Base-by-base conservation (phyloP, 257 asterid genomes). In the Dorcoceras hygrometricum region DNA sequence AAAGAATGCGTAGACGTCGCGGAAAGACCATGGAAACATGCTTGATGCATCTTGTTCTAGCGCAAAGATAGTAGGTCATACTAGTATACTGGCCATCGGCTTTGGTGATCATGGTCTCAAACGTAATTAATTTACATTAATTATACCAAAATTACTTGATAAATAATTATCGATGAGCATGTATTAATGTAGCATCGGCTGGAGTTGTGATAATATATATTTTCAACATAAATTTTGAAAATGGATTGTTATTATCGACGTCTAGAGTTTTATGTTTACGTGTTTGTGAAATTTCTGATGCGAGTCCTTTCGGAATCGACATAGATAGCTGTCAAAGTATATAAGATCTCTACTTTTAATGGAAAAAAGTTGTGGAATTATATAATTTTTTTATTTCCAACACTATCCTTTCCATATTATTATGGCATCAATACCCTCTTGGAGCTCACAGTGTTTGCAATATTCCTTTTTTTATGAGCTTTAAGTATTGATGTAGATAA, bases 1-100 rank as follows among this genome's bases (percentile, higher is more conserved):
- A 69, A 63, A 14, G 88, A 88, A 20, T 93, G 97, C 58, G 94
- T 90, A 0, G 78, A 77, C 61, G 86, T 88, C 66, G 97, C 95
- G 2, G 94, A 90, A 74, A 86, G 92, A 77, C 99, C 99, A n/a
- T 90, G 96, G 99, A 88, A 95, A 69, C 95, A 91, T 76, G 92
- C 83, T 39, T 90, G 70, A 86, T 26, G 4, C 6, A 5, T 14
- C 53, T 43, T 43, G 20, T 39, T 39, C 53, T 16, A 19, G 20
- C 2, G 2, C 53, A 14, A n/a, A 12, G n/a, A 39, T 3, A 4
- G 6, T 39, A 39, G n/a, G 0, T 12, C 12, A 31, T 34, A 34
- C n/a, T 29, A 29, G 5, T 5, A 2, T 39, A 39, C 1, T 2
- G 50, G 12, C 12, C 14, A 34, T 34, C 50, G 3, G 12, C 4